Percentiles rank a stretch among this genome's conserved stretches.
Conservation (phyloP, 192 early-diverging fungal species). For the Pilobolus umbonatus region DNA sequence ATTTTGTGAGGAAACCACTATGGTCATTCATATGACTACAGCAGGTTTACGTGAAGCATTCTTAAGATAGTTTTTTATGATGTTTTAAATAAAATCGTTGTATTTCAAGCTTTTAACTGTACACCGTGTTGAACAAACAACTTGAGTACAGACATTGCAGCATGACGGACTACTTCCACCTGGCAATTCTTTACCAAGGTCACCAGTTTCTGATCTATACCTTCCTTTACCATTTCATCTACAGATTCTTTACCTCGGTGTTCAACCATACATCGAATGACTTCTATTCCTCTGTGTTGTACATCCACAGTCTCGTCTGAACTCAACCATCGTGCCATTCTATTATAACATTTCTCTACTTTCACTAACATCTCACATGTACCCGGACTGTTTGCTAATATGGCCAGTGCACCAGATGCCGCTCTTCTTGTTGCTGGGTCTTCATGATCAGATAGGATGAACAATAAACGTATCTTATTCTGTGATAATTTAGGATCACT, state of each 20-base stretch:
- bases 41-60: background rate
- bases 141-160: conserved; percentile 55
- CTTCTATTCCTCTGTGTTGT: conserved; percentile 67
- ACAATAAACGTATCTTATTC: conserved; percentile 67
- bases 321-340: conserved; percentile 47
- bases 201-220: conserved; percentile 42
- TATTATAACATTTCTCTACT: conserved; percentile 50
- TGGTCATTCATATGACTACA: background rate
- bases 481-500: conserved; percentile 43
- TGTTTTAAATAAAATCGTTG: too few relatives aligned
- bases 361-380: conserved; percentile 54
- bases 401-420: conserved; percentile 80
- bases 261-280: conserved; percentile 60
- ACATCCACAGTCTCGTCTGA: conserved; percentile 55
- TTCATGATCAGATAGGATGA: conserved; percentile 85
- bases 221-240: conserved; percentile 40
- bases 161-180: conserved; percentile 41
- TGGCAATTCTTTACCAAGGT: conserved; percentile 43
- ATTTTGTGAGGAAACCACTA: background rate
- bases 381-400: conserved; percentile 56
- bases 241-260: conserved; percentile 41
- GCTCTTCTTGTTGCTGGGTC: conserved; percentile 80
- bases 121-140: conserved; percentile 45
- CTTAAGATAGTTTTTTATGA: background rate
- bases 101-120: conserved; percentile 8